Evolutionary conservation across 139 green algal species (phyloP), one percentile per base, ranked within the genome.

Genomic region (Chlamydomonas schloesseri): DNA sequence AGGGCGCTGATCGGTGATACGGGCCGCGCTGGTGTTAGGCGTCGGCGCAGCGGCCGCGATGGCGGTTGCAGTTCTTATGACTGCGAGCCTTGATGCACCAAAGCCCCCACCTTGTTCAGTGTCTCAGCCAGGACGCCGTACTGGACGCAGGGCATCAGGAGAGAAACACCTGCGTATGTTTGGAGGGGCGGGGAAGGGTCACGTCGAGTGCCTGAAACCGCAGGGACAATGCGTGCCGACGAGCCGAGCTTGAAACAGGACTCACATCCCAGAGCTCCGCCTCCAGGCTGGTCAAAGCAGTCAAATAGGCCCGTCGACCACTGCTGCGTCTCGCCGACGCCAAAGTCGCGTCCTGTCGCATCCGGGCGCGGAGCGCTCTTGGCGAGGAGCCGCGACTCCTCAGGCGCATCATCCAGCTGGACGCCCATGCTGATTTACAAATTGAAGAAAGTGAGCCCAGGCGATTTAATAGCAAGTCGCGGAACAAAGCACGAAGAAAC

Each of bases 101-200:
- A 24, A 60, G 10, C 9, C 33, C 75, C 23, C 37, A 83, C 76
- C 60, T 83, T 29, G 13, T 62, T 42, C 28, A 83, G 37, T 31
- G 74, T 42, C 42, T 74, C 46, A 53, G 78, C 64, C 9, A 84
- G 37, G 68, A 84, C n/a, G 53, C 78, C 78, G 53, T 55, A 84
- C 64, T 84, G 78, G 0, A 84, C 78, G 53, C 31, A 84, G 4
- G 78, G 78, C 62, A 84, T 74, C 42, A 29, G 75, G 18, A 65
- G 4, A 2, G 78, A 55, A 11, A 84, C 78, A n/a, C 62, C 78
- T 84, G 78, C 60, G 24, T 15, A 28, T 20, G 17, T 29, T 4
- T 15, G 17, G 17, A 65, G 57, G 20, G 14, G 57, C 28, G 20
- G 14, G 57, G 11, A 20, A 65, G 11, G 20, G 57, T 65, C 17